Conservation (phyloP, 2,329 filamentous ascomycete genomes). For the Daldinia eschscholtzii region DNA sequence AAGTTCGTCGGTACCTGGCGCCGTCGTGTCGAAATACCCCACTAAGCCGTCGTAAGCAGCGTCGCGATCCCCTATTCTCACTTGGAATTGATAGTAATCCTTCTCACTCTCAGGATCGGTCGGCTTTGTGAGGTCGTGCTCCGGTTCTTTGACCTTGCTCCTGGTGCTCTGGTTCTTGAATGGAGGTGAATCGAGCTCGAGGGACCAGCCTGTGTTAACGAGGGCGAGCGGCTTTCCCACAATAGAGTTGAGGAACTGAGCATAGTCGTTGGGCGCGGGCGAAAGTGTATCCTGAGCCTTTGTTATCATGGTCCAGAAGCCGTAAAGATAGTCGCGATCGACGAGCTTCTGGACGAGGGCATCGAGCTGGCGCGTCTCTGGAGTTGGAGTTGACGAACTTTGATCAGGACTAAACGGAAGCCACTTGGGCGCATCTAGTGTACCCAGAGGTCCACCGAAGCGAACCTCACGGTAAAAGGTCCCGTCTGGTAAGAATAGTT, state of each 20-base stretch:
- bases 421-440: constrained; percentile 49
- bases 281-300: constrained; percentile 46
- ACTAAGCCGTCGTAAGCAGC: constrained; percentile 56
- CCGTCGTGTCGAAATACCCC: constrained; percentile 54
- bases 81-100: constrained; percentile 52
- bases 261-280: constrained; percentile 54
- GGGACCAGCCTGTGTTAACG: constrained; percentile 55
- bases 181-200: constrained; percentile 53
- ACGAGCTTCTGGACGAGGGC: constrained; percentile 45
- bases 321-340: constrained; percentile 49
- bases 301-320: constrained; percentile 56
- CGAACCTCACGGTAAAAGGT: constrained; percentile 59
- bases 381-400: neutral
- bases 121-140: neutral
- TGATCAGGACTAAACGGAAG: constrained; percentile 51
- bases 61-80: constrained; percentile 55
- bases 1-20: constrained; percentile 36
- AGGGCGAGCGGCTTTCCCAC: constrained; percentile 59
- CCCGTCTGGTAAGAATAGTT: constrained; percentile 58
- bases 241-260: constrained; percentile 53
- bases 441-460: constrained; percentile 51
- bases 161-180: constrained; percentile 41
- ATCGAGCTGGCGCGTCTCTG: constrained; percentile 50
- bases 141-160: constrained; percentile 11
- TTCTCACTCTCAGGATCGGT: neutral